Percentiles rank a stretch among this genome's conserved stretches.
Evolutionary conservation across 2,329 filamentous ascomycete genomes (phyloP).

Genomic region (Coniochaeta sp.): DNA sequence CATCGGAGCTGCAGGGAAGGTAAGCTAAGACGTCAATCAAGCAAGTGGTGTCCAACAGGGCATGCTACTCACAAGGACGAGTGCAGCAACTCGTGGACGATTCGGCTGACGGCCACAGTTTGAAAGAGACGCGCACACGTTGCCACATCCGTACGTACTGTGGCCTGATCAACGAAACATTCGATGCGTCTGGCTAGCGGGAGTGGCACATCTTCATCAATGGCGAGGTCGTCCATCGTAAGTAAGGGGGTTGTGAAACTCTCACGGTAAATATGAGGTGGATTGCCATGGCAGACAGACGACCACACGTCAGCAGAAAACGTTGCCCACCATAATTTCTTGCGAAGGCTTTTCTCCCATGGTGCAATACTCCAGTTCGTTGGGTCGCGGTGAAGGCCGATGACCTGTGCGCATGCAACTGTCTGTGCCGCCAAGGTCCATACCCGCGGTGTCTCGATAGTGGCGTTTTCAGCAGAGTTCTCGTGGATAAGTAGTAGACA

Average conservation of each 20-base stretch:
- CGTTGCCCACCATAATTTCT: slow-evolving; percentile 38
- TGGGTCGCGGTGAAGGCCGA: slow-evolving; percentile 37
- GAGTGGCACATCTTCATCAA: slow-evolving; percentile 32
- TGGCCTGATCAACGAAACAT: slow-evolving; percentile 25
- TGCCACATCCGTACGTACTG: slow-evolving; percentile 23
- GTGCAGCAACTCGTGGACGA: slow-evolving; percentile 21
- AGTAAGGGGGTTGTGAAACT: slow-evolving; percentile 32
- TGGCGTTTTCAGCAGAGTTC: slow-evolving; percentile 34
- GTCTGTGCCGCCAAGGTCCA: slow-evolving; percentile 36
- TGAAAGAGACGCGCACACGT: slow-evolving; percentile 30
- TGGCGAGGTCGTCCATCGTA: slow-evolving; percentile 32
- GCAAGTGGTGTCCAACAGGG: background rate
- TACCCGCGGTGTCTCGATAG: slow-evolving; percentile 36
- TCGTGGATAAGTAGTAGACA: slow-evolving; percentile 36
- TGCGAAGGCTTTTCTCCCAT: slow-evolving; percentile 34
- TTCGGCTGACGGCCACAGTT: slow-evolving; percentile 21
- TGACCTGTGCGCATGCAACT: slow-evolving; percentile 35
- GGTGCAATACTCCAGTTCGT: slow-evolving; percentile 30
- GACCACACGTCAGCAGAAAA: slow-evolving; percentile 36
- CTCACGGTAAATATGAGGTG: slow-evolving; percentile 31
- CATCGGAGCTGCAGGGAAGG: slow-evolving; percentile 5
- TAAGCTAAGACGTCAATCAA: background rate
- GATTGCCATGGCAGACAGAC: slow-evolving; percentile 37
- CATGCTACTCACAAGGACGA: background rate
- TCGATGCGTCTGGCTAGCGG: slow-evolving; percentile 15